These are phyloP conservation scores for Ophidiomyces ophidiicola DNA, from an alignment of 2,329 filamentous ascomycete species.

Conservation along the genomic window DNA sequence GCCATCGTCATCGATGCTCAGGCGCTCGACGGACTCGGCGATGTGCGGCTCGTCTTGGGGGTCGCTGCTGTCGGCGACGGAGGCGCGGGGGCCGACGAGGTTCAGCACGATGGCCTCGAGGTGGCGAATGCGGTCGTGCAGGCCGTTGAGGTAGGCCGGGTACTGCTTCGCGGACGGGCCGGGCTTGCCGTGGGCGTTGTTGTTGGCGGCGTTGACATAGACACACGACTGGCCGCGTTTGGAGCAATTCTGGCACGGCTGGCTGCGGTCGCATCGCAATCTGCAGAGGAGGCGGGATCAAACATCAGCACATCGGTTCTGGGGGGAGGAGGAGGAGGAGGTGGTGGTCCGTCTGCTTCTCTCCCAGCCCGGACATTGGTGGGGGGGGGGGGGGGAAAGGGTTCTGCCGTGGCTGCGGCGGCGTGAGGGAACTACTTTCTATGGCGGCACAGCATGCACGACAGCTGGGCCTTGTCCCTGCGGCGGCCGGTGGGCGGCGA, in stretches of 20 bases:
- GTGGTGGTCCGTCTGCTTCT: too few species aligned
- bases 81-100: conserved; percentile 12
- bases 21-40: conserved; percentile 5
- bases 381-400: neutral
- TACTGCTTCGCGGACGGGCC: neutral
- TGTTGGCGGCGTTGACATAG: conserved; percentile 2
- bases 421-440: conserved; percentile 9
- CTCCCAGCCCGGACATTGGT: neutral
- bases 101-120: conserved; percentile 20
- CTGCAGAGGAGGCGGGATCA: conserved; percentile 1
- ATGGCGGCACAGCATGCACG: conserved; percentile 10
- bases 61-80: neutral
- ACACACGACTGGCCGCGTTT: conserved; percentile 10
- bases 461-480: conserved; percentile 13
- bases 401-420: neutral
- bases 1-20: conserved; percentile 20
- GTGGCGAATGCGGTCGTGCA: conserved; percentile 13
- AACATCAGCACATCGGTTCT: neutral
- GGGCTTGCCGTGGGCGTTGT: neutral
- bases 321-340: neutral
- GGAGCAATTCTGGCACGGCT: conserved; percentile 11
- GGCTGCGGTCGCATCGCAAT: conserved; percentile 12
- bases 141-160: conserved; percentile 5
- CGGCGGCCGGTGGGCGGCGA: conserved; percentile 6
- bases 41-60: neutral